These are phyloP conservation scores for Scenedesmus sp. DNA, from an alignment of 163 green algal species.

Conservation along the genomic window DNA sequence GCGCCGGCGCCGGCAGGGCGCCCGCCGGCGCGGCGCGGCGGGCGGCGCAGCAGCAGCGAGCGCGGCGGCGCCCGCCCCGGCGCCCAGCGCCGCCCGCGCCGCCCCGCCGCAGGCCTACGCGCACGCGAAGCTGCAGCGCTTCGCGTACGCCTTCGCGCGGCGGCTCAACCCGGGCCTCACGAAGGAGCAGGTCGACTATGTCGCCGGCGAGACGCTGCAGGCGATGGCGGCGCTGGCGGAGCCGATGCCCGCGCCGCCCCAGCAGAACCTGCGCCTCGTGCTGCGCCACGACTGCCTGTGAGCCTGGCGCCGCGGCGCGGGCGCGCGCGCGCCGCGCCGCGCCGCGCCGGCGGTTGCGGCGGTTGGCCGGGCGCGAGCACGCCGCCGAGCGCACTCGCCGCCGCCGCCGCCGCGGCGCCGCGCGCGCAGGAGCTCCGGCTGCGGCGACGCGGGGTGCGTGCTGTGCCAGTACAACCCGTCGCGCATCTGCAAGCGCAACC, in stretches of 20 bases:
- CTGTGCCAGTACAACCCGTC: constrained; percentile 74
- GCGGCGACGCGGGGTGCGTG: constrained; percentile 56
- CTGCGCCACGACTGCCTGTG: constrained; percentile 70
- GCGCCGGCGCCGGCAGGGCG: background rate
- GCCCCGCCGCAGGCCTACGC: constrained; percentile 22
- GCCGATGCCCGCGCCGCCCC: constrained; percentile 10
- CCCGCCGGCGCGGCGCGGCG: too few species aligned
- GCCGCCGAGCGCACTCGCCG: background rate
- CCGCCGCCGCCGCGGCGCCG: background rate
- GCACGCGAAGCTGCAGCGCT: constrained; percentile 24
- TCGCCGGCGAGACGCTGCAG: constrained; percentile 4
- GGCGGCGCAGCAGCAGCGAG: background rate
- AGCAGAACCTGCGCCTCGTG: constrained; percentile 58
- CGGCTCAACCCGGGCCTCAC: constrained; percentile 33
- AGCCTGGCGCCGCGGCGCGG: constrained; percentile 30
- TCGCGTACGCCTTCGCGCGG: constrained; percentile 35
- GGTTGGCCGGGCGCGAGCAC: background rate
- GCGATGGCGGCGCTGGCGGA: constrained; percentile 1
- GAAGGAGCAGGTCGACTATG: constrained; percentile 46
- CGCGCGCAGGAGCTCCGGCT: constrained; percentile 61
- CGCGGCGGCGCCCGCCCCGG: background rate
- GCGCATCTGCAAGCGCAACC: constrained; percentile 70
- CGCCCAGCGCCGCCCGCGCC: background rate
- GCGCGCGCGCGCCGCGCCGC: background rate
- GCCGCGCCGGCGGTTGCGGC: background rate